Percentiles rank a stretch among this genome's conserved stretches.
These are phyloP conservation scores for Rhodotorula glutinis DNA, from an alignment of 1,284 basidiomycete genomes.

Conservation along the genomic window DNA sequence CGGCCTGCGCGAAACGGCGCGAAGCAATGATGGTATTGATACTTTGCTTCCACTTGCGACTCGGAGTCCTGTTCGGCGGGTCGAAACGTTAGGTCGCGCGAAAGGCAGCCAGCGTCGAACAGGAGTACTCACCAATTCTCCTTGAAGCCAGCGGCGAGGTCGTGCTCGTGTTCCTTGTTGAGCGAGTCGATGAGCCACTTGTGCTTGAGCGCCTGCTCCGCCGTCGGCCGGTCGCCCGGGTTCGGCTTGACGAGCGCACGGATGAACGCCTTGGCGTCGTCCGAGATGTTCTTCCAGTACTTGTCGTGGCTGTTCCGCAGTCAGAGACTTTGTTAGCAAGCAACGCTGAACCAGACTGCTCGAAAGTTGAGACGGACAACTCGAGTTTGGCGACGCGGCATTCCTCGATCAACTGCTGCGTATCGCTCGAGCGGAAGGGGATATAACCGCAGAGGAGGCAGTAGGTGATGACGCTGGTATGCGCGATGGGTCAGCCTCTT, in stretches of 20 bases:
- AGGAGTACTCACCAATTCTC: constrained; percentile 57
- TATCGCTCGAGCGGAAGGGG: constrained; percentile 83
- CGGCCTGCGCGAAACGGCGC: constrained; percentile 21
- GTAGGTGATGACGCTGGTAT: constrained; percentile 79
- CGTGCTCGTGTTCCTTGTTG: constrained; percentile 55
- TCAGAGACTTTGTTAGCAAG: neutral
- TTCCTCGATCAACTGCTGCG: constrained; percentile 71
- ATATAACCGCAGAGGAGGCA: constrained; percentile 72
- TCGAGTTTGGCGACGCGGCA: constrained; percentile 77
- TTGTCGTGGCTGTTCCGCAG: constrained; percentile 61
- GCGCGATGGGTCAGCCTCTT: too few relatives aligned
- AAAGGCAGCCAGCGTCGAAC: neutral
- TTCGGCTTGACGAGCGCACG: constrained; percentile 68
- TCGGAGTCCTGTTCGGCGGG: constrained; percentile 16
- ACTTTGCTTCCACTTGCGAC: constrained; percentile 32
- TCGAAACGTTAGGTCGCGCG: neutral
- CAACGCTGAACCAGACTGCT: neutral
- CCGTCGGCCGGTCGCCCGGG: constrained; percentile 68
- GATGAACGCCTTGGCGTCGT: constrained; percentile 81
- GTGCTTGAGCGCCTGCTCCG: constrained; percentile 66
- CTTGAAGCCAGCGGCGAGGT: constrained; percentile 65
- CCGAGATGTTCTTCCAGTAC: constrained; percentile 87
- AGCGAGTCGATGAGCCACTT: constrained; percentile 36
- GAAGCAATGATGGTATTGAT: constrained; percentile 36
- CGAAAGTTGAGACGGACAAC: constrained; percentile 53